Evolutionary conservation across 352 stramenopile species (phyloP).

Genomic region (Globisporangium iwayamae): DNA sequence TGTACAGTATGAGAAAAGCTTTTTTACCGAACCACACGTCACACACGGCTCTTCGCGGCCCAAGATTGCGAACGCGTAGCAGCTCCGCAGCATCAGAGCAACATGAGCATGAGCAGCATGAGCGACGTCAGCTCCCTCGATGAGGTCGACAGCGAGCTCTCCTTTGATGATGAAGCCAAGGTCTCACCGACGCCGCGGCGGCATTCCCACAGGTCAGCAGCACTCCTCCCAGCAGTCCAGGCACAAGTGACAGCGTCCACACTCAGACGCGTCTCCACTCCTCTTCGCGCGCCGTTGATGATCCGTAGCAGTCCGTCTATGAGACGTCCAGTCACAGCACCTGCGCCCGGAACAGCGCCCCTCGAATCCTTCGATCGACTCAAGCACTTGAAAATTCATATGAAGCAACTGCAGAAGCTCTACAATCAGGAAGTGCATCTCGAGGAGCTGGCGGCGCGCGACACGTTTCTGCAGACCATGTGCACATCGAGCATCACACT

Average conservation of each 20-base stretch:
- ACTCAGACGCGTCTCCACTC: background rate
- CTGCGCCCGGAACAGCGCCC: background rate
- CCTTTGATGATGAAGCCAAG: constrained; percentile 4
- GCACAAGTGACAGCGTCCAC: background rate
- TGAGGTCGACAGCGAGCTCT: constrained; percentile 10
- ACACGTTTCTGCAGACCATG: constrained; percentile 36
- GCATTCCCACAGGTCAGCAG: background rate
- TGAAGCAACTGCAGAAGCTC: constrained; percentile 45
- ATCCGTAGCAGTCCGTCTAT: constrained; percentile 1
- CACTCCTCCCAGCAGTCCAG: background rate
- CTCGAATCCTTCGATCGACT: constrained; percentile 20
- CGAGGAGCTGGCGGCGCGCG: constrained; percentile 34
- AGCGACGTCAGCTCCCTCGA: constrained; percentile 14
- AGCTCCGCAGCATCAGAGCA: background rate
- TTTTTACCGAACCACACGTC: background rate
- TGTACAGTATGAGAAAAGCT: too few species aligned
- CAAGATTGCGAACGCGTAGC: background rate
- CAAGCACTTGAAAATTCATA: constrained; percentile 43
- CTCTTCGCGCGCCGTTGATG: background rate
- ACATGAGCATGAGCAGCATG: constrained; percentile 1
- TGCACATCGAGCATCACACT: constrained; percentile 47
- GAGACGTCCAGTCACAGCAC: constrained; percentile 5
- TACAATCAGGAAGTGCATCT: constrained; percentile 44
- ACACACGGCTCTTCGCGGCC: constrained; percentile 3
- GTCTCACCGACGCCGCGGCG: constrained; percentile 5